Percentiles rank a stretch among this genome's conserved stretches.
phyloP scores from a whole-genome alignment of 148 eudicot species.

The Persicaria tinctoria region DNA sequence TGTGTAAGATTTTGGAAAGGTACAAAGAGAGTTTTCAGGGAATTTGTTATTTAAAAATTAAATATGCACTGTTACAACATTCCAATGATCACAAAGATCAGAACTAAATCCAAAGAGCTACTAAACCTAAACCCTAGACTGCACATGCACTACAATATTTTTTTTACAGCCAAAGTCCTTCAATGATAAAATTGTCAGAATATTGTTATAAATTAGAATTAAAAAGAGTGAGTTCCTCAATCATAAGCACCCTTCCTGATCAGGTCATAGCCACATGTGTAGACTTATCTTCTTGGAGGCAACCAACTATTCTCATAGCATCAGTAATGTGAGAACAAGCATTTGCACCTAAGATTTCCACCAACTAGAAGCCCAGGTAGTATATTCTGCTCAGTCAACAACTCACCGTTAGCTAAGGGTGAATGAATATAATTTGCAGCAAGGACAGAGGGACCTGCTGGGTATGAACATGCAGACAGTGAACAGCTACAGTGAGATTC shows the following conservation, averaged over 20 bases:
- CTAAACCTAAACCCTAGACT: neutral
- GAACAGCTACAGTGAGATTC: conserved; percentile 1
- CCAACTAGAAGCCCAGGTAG: conserved; percentile 6
- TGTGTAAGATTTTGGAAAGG: neutral
- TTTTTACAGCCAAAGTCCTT: neutral
- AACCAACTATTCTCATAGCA: conserved; percentile 1
- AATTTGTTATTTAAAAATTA: neutral
- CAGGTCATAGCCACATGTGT: neutral
- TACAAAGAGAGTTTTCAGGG: neutral
- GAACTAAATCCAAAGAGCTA: neutral
- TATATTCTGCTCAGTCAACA: neutral
- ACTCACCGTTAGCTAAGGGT: conserved; percentile 1
- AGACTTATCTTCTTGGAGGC: neutral
- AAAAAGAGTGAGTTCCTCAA: neutral
- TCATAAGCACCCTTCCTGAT: neutral
- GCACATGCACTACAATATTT: too few species aligned
- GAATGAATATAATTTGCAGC: neutral
- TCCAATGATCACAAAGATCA: neutral
- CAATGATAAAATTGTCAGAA: neutral
- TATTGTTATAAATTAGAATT: neutral
- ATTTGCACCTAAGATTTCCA: neutral
- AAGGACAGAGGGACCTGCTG: neutral
- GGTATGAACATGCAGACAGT: neutral
- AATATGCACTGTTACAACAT: neutral
- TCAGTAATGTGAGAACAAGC: neutral